phyloP scores from a whole-genome alignment of 345 rosid species.

The Lagerstroemia speciosa region DNA sequence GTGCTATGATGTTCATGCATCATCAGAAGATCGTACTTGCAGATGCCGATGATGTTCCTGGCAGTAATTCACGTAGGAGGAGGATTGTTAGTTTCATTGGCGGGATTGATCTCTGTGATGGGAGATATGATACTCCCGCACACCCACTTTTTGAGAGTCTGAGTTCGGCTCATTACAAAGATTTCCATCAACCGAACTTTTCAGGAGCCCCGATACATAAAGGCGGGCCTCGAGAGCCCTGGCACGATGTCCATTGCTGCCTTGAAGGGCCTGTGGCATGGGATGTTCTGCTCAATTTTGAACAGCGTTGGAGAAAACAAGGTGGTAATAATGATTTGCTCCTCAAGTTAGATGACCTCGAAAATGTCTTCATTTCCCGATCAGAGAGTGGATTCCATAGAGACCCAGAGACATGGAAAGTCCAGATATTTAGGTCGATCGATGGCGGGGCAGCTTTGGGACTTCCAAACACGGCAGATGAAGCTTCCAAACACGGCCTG shows the following conservation, averaged over 20 bases:
- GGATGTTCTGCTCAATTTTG: slow-evolving; percentile 36
- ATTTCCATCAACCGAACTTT: slow-evolving; percentile 42
- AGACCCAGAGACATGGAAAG: slow-evolving; percentile 30
- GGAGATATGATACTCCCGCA: slow-evolving; percentile 9
- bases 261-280: slow-evolving; percentile 40
- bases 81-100: slow-evolving; percentile 12
- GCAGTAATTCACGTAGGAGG: slow-evolving; percentile 1
- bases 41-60: slow-evolving; percentile 2
- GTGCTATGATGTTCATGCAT: slow-evolving; percentile 9
- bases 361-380: slow-evolving; percentile 26
- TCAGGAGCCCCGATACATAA: slow-evolving; percentile 25
- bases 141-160: slow-evolving; percentile 31
- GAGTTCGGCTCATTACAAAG: slow-evolving; percentile 33
- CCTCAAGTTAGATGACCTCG: slow-evolving; percentile 27
- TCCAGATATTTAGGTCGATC: slow-evolving; percentile 34
- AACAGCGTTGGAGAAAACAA: slow-evolving; percentile 40
- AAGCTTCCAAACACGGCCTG: slow-evolving; percentile 30
- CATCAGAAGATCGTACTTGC: slow-evolving; percentile 10
- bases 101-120: slow-evolving; percentile 12
- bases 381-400: slow-evolving; percentile 24
- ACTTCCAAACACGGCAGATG: slow-evolving; percentile 30
- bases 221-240: slow-evolving; percentile 40
- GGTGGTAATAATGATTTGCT: slow-evolving; percentile 29
- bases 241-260: slow-evolving; percentile 40
- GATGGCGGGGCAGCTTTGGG: slow-evolving; percentile 39